A percentile compares a stretch with the other conserved stretches of the same genome.
phyloP scores from a whole-genome alignment of 306 rosid genomes.

The Prinsepia uniflora region DNA sequence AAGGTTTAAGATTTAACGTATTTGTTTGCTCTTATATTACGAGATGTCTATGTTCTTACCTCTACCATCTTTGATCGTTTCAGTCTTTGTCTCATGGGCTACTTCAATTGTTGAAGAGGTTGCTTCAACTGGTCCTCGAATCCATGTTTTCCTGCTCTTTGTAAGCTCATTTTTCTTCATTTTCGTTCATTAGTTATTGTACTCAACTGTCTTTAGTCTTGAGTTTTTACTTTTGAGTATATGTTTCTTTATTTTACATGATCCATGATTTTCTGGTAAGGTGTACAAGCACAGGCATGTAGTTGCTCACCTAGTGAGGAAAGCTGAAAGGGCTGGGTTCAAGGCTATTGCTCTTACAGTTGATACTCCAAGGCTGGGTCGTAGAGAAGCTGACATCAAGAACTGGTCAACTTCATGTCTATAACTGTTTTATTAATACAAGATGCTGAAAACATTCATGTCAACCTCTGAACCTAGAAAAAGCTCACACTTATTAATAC shows the following conservation, averaged over 20 bases:
- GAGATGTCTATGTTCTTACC: conserved; percentile 6
- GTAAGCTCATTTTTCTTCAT: conserved; percentile 34
- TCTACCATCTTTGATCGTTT: conserved; percentile 26
- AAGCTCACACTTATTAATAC: neutral
- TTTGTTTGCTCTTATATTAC: conserved; percentile 8
- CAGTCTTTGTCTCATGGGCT: conserved; percentile 89
- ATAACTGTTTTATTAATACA: conserved; percentile 5
- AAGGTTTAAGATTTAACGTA: conserved; percentile 3
- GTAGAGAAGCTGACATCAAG: conserved; percentile 87
- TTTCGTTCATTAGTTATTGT: neutral
- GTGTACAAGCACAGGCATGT: conserved; percentile 77
- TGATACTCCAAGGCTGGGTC: conserved; percentile 83
- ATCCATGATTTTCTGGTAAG: conserved; percentile 26
- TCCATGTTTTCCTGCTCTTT: conserved; percentile 83
- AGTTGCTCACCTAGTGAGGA: conserved; percentile 85
- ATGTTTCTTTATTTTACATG: neutral
- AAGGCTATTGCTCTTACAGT: conserved; percentile 85
- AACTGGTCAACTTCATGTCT: conserved; percentile 45
- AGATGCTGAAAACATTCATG: conserved; percentile 4
- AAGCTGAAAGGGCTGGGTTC: conserved; percentile 87
- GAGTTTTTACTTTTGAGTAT: neutral
- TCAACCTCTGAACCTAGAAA: neutral
- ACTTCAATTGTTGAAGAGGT: conserved; percentile 92
- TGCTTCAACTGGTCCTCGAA: conserved; percentile 86
- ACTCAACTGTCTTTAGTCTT: neutral